Conservation (phyloP, 495 filamentous ascomycete species). For the Beverwykella pulmonaria region DNA sequence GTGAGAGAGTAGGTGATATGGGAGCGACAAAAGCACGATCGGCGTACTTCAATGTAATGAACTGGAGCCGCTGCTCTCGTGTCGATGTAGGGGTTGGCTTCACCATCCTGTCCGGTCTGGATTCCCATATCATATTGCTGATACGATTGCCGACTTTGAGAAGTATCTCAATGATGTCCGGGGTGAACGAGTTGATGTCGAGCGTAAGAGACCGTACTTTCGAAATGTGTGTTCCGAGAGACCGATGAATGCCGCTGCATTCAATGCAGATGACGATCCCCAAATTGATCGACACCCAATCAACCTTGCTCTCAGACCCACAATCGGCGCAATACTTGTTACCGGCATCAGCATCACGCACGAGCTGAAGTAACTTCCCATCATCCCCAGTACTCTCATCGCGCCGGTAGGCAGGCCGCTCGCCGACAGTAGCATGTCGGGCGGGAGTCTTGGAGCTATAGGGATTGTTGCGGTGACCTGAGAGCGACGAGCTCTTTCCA, state of each 20-base stretch:
- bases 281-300: constrained; percentile 98
- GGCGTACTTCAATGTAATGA: constrained; percentile 94
- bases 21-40: constrained; percentile 79
- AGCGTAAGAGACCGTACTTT: constrained; percentile 95
- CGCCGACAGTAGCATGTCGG: constrained; percentile 87
- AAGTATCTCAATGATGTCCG: constrained; percentile 93
- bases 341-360: constrained; percentile 88
- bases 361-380: constrained; percentile 77
- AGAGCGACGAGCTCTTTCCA: constrained; percentile 84
- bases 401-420: constrained; percentile 73
- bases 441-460: constrained; percentile 61
- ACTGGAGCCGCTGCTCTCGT: constrained; percentile 84
- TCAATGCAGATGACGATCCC: constrained; percentile 97
- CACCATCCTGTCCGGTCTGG: constrained; percentile 67
- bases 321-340: constrained; percentile 97
- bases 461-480: constrained; percentile 58
- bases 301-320: constrained; percentile 84
- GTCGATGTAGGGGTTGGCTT: constrained; percentile 78
- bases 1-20: constrained; percentile 72
- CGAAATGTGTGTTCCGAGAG: constrained; percentile 94
- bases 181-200: constrained; percentile 92
- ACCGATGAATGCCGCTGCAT: constrained; percentile 96
- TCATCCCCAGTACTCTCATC: constrained; percentile 73
- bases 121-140: constrained; percentile 97
- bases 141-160: constrained; percentile 89